Evolutionary conservation across 108 stramenopile species (phyloP).

Genomic region (Epithemia pelagica): DNA sequence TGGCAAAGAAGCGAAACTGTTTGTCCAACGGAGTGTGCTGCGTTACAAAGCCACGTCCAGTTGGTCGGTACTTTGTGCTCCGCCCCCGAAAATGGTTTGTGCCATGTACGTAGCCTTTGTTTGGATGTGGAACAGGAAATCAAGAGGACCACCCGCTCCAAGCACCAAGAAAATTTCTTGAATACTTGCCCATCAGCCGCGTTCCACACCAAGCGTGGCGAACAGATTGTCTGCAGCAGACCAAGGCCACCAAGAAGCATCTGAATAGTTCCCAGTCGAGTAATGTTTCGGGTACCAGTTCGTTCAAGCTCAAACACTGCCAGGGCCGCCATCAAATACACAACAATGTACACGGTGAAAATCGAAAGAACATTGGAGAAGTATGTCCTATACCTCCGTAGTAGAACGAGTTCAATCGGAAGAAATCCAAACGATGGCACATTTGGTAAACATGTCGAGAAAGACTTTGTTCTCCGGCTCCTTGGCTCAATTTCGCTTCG

Average conservation of each 20-base stretch:
- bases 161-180: constrained; percentile 88
- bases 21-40: constrained; percentile 95
- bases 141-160: constrained; percentile 92
- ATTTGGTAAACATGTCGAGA: constrained; percentile 94
- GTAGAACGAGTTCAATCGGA: constrained; percentile 93
- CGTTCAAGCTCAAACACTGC: constrained; percentile 88
- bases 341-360: constrained; percentile 88
- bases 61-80: constrained; percentile 95
- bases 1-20: constrained; percentile 94
- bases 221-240: constrained; percentile 96
- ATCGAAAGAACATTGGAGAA: constrained; percentile 92
- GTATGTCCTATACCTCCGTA: constrained; percentile 98
- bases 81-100: constrained; percentile 97
- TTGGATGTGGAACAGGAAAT: constrained; percentile 99
- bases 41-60: constrained; percentile 97
- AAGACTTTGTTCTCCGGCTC: constrained; percentile 96
- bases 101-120: constrained; percentile 96
- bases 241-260: constrained; percentile 90
- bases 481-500: constrained; percentile 98
- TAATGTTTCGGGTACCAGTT: constrained; percentile 89
- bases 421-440: constrained; percentile 93
- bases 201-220: constrained; percentile 93
- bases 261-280: constrained; percentile 93
- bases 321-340: constrained; percentile 87
- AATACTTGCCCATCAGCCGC: constrained; percentile 84